A percentile compares a stretch with the other conserved stretches of the same genome.
These are phyloP conservation scores for Caryopteris hybrid DNA, from an alignment of 305 asterid genomes.

Conservation along the genomic window DNA sequence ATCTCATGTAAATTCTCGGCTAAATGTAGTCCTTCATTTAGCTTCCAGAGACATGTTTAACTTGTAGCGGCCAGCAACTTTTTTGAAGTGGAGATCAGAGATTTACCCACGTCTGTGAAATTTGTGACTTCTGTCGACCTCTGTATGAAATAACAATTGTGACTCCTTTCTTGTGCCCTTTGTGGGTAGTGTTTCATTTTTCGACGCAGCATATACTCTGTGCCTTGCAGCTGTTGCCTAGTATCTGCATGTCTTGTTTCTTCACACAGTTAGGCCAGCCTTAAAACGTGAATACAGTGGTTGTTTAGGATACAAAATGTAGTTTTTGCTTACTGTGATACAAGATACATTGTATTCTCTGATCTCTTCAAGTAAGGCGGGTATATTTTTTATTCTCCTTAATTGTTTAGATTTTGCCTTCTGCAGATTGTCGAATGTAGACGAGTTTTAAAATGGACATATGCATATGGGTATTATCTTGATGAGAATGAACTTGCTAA, in stretches of 20 bases:
- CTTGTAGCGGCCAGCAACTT: background rate
- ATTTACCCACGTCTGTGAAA: background rate
- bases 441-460: conserved; percentile 91
- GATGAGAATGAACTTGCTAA: conserved; percentile 73
- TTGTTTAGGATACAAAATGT: background rate
- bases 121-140: background rate
- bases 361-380: conserved; percentile 11
- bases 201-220: background rate
- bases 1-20: background rate
- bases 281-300: background rate
- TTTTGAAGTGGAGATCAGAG: background rate
- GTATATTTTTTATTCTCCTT: conserved; percentile 5
- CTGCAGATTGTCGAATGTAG: conserved; percentile 91
- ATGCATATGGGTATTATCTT: conserved; percentile 87
- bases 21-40: background rate
- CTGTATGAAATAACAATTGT: background rate
- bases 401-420: conserved; percentile 19
- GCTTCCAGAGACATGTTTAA: background rate
- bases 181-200: background rate
- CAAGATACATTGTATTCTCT: background rate
- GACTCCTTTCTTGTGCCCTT: background rate
- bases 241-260: conserved; percentile 1
- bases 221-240: background rate
- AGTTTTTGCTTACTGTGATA: background rate
- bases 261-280: conserved; percentile 3